phyloP scores from a whole-genome alignment of 768 basidiomycete genomes.

The Hygrophorus pudorinus region DNA sequence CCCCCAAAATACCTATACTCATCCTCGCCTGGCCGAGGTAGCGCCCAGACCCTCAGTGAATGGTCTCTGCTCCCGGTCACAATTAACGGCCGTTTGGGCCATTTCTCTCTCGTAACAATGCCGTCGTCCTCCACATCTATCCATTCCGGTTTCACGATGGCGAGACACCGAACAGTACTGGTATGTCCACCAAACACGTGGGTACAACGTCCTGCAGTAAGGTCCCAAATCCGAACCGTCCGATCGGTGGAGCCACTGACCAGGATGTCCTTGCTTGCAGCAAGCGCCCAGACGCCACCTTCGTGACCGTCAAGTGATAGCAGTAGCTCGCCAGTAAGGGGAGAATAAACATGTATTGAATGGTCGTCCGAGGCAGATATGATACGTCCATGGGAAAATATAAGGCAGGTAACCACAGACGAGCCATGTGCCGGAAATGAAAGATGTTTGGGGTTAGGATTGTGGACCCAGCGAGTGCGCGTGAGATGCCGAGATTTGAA shows the following conservation, averaged over 20 bases:
- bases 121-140: slow-evolving; percentile 66
- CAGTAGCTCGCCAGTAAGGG: slow-evolving; percentile 66
- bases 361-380: slow-evolving; percentile 97
- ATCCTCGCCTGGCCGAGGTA: slow-evolving; percentile 56
- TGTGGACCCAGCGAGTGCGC: slow-evolving; percentile 69
- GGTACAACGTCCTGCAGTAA: slow-evolving; percentile 69
- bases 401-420: slow-evolving; percentile 90
- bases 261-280: slow-evolving; percentile 75
- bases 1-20: slow-evolving; percentile 61
- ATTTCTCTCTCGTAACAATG: slow-evolving; percentile 56
- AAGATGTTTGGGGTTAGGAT: slow-evolving; percentile 61
- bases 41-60: slow-evolving; percentile 50
- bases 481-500: slow-evolving; percentile 87
- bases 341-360: slow-evolving; percentile 90
- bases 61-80: slow-evolving; percentile 70
- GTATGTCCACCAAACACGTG: slow-evolving; percentile 96
- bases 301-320: slow-evolving; percentile 82
- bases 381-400: slow-evolving; percentile 91
- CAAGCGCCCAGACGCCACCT: slow-evolving; percentile 96
- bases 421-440: slow-evolving; percentile 84
- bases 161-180: slow-evolving; percentile 90
- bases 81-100: slow-evolving; percentile 57
- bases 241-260: slow-evolving; percentile 93
- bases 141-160: slow-evolving; percentile 91
- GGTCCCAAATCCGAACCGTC: slow-evolving; percentile 87